Conservation (phyloP, 257 asterid species). For the Phtheirospermum japonicum region DNA sequence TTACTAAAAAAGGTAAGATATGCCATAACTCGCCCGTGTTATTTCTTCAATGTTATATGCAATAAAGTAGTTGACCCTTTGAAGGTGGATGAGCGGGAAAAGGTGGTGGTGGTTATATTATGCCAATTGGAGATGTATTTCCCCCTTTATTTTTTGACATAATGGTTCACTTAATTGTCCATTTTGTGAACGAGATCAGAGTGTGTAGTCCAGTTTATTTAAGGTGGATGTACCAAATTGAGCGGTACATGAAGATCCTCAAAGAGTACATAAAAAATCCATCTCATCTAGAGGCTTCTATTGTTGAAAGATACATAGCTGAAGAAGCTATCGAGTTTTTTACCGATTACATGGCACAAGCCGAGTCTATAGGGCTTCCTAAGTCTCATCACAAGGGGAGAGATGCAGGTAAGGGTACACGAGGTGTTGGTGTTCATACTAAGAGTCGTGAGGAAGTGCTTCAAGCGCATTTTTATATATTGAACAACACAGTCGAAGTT, state of each 20-base stretch:
- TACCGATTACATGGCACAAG: not conserved
- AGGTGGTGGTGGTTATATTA: not conserved
- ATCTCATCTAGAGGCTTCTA: too few species aligned
- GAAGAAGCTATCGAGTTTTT: not conserved
- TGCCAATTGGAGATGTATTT: not conserved
- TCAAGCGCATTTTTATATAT: not conserved
- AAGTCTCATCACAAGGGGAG: too few species aligned
- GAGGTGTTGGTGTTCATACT: too few species aligned
- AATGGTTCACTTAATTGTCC: not conserved
- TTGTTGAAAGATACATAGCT: not conserved
- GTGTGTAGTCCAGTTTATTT: not conserved
- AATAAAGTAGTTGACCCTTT: not conserved
- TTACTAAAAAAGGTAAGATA: not conserved
- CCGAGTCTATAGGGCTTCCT: not conserved
- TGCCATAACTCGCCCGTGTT: not conserved
- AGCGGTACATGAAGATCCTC: not conserved
- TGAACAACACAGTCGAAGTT: not conserved
- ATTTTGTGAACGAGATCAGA: not conserved
- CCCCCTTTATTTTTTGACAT: not conserved
- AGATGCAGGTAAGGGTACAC: too few species aligned
- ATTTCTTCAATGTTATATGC: not conserved
- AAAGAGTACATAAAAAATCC: not conserved
- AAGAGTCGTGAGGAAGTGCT: not conserved
- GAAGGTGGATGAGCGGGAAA: not conserved
- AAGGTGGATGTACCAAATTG: not conserved